These are phyloP conservation scores for Escovopsis sp. DNA, from an alignment of 2,329 filamentous ascomycete genomes.

Conservation along the genomic window DNA sequence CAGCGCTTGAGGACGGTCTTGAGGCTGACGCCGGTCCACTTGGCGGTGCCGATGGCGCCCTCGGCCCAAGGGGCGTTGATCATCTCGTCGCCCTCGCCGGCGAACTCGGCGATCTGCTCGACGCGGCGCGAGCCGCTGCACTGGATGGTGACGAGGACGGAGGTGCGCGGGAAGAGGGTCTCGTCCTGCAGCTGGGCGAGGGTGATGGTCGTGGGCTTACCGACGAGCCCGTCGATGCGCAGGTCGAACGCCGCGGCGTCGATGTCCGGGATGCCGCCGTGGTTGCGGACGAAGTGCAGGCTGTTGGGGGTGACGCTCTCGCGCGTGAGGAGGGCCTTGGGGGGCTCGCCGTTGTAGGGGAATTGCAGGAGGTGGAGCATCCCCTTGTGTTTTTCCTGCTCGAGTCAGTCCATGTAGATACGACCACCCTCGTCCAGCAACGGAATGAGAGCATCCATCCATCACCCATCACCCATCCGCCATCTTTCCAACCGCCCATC, in stretches of 20 bases:
- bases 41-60: constrained; percentile 51
- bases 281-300: constrained; percentile 51
- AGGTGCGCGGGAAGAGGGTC: constrained; percentile 39
- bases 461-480: too few relatives aligned
- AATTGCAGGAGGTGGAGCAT: constrained; percentile 49
- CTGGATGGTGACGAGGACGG: constrained; percentile 46
- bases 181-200: constrained; percentile 47
- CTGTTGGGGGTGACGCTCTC: constrained; percentile 44
- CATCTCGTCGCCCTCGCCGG: constrained; percentile 51
- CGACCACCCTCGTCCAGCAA: too few relatives aligned
- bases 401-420: too few relatives aligned
- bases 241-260: constrained; percentile 38
- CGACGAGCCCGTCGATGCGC: constrained; percentile 44
- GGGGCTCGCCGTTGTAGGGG: constrained; percentile 48
- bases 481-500: too few relatives aligned
- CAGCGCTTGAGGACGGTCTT: constrained; percentile 59
- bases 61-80: constrained; percentile 43
- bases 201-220: constrained; percentile 38
- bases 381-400: constrained; percentile 40
- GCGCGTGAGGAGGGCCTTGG: constrained; percentile 38
- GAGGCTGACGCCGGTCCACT: constrained; percentile 46
- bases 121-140: constrained; percentile 54
- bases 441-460: too few relatives aligned
- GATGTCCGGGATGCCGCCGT: constrained; percentile 55
- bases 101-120: constrained; percentile 50